Evolutionary conservation across 2,329 filamentous ascomycete species (phyloP), one percentile per base, ranked within the genome.

Genomic region (Fulvia fulva): DNA sequence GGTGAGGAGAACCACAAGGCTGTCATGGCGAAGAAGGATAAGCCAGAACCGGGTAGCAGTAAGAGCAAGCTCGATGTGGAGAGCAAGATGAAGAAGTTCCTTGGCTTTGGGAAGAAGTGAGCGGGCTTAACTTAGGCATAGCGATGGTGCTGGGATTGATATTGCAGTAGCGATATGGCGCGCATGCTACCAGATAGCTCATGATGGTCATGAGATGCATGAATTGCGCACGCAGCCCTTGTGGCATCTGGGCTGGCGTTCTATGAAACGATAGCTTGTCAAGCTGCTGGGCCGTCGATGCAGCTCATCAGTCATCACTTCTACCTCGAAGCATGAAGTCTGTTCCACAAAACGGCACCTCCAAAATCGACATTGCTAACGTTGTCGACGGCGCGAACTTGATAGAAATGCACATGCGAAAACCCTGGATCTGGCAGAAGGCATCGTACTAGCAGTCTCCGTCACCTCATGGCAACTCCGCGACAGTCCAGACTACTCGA

Each of bases 81-180:
- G 60, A 70, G 69, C 11, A 81, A 80, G 73, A 74, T 86, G 65
- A 87, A 88, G 21, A 91, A 89, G 72, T 90, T 89, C 83, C 74
- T 92, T 73, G 75, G 88, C 56, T 79, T 85, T 28, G 84, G 84
- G 7, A 91, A 89, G 81, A 91, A 90, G 77, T 89, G 55, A 61
- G 23, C n/a, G 6, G 45, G 23, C 25, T 45, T 25, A 14, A n/a
- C 12, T 8, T 19, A n/a, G n/a, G 37, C 37, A 41, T n/a, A 41
- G 37, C 37, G 37, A 41, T n/a, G 16, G 37, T n/a, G 37, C 8
- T n/a, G n/a, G 14, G 19, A n/a, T 3, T 5, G 37, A 5, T n/a
- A 19, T 41, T 16, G 45, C 37, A 16, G 37, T n/a, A 41, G 37
- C 14, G 37, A 41, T 19, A 7, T 16, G 9, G 37, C 30, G 6